Percentiles rank a stretch among this genome's conserved stretches.
phyloP scores from a whole-genome alignment of 345 rosid species.

The Corchorus capsularis region DNA sequence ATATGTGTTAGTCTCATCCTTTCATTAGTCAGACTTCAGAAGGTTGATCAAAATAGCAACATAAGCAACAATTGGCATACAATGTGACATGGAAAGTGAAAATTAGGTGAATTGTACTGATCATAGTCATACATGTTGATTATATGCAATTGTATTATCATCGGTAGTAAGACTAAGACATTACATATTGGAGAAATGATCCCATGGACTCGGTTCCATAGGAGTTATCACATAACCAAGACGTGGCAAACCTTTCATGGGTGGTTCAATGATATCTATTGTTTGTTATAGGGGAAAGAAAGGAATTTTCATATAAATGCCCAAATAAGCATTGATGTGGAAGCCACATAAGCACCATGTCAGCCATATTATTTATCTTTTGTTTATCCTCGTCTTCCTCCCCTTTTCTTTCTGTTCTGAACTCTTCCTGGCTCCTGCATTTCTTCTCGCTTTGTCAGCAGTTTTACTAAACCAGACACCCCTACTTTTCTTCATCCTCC shows the following conservation, averaged over 20 bases:
- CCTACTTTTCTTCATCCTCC: not conserved
- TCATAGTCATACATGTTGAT: too few relatives aligned
- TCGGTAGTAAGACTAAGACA: not conserved
- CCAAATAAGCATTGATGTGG: not conserved
- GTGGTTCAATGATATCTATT: not conserved
- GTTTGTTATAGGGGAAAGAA: not conserved
- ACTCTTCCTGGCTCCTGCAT: not conserved
- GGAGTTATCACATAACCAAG: too few relatives aligned
- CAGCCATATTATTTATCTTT: not conserved
- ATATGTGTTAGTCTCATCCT: not conserved
- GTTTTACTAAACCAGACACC: not conserved
- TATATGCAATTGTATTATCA: not conserved
- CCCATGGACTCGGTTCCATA: too few relatives aligned
- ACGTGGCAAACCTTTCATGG: not conserved
- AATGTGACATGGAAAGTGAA: not conserved
- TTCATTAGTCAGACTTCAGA: not conserved
- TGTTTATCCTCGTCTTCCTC: not conserved
- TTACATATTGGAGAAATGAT: too few relatives aligned
- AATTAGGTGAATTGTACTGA: not conserved
- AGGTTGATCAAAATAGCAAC: not conserved
- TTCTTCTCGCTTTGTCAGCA: not conserved
- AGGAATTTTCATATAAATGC: not conserved
- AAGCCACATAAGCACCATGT: not conserved
- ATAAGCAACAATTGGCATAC: not conserved
- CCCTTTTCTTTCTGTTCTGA: not conserved